Percentiles rank a stretch among this genome's conserved stretches.
Conservation (phyloP, 768 basidiomycete genomes). For the Suillus lakei region DNA sequence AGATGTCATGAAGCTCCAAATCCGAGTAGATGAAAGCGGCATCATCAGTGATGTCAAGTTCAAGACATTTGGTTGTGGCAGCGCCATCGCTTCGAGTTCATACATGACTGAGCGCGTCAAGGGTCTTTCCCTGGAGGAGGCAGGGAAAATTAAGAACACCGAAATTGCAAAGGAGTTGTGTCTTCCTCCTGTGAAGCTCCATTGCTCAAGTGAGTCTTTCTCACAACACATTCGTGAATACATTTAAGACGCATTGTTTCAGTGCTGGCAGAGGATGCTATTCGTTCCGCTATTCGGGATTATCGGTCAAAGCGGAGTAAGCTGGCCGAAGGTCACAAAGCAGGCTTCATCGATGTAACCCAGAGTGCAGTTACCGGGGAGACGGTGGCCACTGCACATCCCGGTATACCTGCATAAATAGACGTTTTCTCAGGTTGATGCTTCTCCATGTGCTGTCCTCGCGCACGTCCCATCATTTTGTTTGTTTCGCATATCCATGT, state of each 20-base stretch:
- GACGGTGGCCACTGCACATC: constrained; percentile 56
- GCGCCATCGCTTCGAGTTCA: constrained; percentile 95
- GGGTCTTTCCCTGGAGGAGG: constrained; percentile 91
- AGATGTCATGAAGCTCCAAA: constrained; percentile 99
- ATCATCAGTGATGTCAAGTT: constrained; percentile 99
- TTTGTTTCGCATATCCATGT: constrained; percentile 5
- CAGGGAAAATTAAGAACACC: constrained; percentile 97
- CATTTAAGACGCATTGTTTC: constrained; percentile 29
- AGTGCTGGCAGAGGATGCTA: constrained; percentile 99
- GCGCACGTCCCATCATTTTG: constrained; percentile 8
- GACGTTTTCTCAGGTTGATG: constrained; percentile 6
- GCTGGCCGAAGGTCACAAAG: constrained; percentile 52
- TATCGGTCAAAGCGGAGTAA: constrained; percentile 84
- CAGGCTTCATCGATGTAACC: constrained; percentile 73
- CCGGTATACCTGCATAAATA: constrained; percentile 40
- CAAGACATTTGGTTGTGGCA: constrained; percentile 99
- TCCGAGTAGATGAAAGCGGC: constrained; percentile 92
- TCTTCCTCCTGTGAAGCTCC: constrained; percentile 94
- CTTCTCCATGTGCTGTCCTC: background rate
- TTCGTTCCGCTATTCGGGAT: constrained; percentile 96
- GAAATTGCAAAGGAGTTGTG: constrained; percentile 98
- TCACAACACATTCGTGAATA: constrained; percentile 7
- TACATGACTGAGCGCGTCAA: constrained; percentile 99
- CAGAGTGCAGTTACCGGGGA: constrained; percentile 59
- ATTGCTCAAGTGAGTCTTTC: constrained; percentile 80